Conservation (phyloP, 805 yeast genomes). For the Pichia heedii region DNA sequence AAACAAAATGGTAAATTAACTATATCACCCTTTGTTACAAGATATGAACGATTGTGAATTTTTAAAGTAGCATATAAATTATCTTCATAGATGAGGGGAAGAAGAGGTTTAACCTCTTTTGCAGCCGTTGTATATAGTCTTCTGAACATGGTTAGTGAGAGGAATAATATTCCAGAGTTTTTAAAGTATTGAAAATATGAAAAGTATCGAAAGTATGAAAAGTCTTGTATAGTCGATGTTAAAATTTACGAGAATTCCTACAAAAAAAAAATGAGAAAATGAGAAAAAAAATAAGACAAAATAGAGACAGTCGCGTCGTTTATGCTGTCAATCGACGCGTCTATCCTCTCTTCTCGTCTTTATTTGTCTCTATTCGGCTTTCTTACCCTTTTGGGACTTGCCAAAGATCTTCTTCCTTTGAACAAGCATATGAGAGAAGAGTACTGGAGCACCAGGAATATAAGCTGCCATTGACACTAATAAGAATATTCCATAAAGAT, state of each 20-base stretch:
- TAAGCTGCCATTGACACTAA: conserved; percentile 54
- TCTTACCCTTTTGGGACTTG: not conserved
- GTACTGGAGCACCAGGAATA: conserved; percentile 77
- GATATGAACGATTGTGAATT: conserved; percentile 74
- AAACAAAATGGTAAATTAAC: conserved; percentile 71
- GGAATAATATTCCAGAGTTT: too few species aligned
- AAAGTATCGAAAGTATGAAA: not conserved
- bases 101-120: conserved; percentile 19
- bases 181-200: not conserved
- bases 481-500: conserved; percentile 43
- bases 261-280: too few species aligned
- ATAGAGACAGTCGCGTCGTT: too few species aligned
- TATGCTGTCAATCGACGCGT: too few species aligned
- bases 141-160: conserved; percentile 1
- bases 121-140: conserved; percentile 5
- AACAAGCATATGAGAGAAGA: conserved; percentile 80
- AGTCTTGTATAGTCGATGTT: not conserved
- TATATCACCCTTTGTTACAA: conserved; percentile 87
- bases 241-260: too few species aligned
- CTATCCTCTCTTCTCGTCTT: too few species aligned
- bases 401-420: conserved; percentile 43
- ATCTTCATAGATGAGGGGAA: conserved; percentile 57
- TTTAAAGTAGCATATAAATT: conserved; percentile 74
- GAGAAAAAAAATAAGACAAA: too few species aligned
- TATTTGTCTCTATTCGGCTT: not conserved